Conservation (phyloP, 305 asterid genomes). For the Ilex paraguariensis region DNA sequence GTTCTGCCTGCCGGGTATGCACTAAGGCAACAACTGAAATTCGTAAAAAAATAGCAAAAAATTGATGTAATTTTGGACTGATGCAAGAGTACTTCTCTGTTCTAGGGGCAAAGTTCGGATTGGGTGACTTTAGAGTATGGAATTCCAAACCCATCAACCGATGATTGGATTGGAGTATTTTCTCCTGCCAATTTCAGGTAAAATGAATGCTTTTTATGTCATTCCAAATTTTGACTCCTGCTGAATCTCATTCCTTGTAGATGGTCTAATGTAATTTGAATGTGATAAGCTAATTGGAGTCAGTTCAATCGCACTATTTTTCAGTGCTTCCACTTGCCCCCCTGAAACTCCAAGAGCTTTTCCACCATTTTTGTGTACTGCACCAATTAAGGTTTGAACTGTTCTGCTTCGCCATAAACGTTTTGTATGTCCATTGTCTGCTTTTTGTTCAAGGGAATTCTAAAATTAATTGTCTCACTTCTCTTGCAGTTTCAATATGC, state of each 20-base stretch:
- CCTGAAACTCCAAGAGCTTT: conserved; percentile 51
- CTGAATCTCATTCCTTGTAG: too few relatives aligned
- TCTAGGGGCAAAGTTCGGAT: conserved; percentile 49
- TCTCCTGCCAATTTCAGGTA: conserved; percentile 92
- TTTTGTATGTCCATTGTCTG: background rate
- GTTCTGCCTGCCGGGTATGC: too few relatives aligned
- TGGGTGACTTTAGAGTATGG: conserved; percentile 57
- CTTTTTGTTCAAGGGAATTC: background rate
- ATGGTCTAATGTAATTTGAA: too few relatives aligned
- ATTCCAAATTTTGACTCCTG: too few relatives aligned
- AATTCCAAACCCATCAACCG: conserved; percentile 43
- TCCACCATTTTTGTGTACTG: conserved; percentile 77
- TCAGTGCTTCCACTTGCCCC: conserved; percentile 65
- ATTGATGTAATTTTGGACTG: background rate
- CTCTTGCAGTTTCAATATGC: conserved; percentile 81
- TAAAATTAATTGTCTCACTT: conserved; percentile 5
- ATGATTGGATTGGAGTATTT: conserved; percentile 90
- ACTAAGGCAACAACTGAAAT: too few relatives aligned
- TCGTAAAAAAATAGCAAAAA: background rate
- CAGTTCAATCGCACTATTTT: background rate
- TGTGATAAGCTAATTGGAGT: background rate
- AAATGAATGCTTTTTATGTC: background rate
- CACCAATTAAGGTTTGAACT: conserved; percentile 75
- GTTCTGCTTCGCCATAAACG: background rate
- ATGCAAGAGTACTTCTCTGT: conserved; percentile 4